Evolutionary conservation across 345 rosid genomes (phyloP), one percentile per base, ranked within the genome.

Genomic region (Psidium friedrichsthalianum): DNA sequence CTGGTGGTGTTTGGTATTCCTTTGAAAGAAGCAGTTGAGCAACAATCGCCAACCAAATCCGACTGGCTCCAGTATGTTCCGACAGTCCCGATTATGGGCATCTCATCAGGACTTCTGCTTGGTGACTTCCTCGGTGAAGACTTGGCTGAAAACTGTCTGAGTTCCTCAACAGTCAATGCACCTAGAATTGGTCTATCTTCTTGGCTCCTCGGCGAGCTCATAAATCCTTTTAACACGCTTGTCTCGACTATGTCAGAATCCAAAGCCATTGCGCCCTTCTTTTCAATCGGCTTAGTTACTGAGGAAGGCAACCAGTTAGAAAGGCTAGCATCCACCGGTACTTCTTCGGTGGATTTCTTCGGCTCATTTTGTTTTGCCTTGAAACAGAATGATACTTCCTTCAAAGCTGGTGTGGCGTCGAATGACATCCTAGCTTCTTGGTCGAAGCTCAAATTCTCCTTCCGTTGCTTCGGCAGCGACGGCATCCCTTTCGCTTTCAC

Each of bases 121-220:
- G 97, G 98, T n/a, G 99, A 97, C 90, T 52, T 95, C 90, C 94
- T 96, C 3, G 98, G 95, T 2, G 97, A 92, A 53, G 92, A 89
- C 69, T 93, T 86, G 85, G 96, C 94, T 0, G 99, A 94, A 82
- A 91, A 91, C 89, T 94, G 94, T 87, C 92, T 95, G 82, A 98
- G 90, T 85, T 98, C 99, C 83, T 96, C 99, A 61, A 94, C 59
- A 14, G 98, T 96, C 55, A 98, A 88, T 29, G 98, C 98, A 44
- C 99, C 98, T 85, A 96, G 90, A 83, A 98, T 91, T 27, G 99
- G 99, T 74, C 98, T 90, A 83, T 98, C 99, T 13, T 96, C 98
- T 40, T 85, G 93, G 90, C 92, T 92, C 86, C 56, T 84, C 32
- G 83, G 86, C 20, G 93, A 86, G 84, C 93, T 85, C 85, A 84